These are phyloP conservation scores for Achlya hypogyna DNA, from an alignment of 352 stramenopile species.

Conservation along the genomic window DNA sequence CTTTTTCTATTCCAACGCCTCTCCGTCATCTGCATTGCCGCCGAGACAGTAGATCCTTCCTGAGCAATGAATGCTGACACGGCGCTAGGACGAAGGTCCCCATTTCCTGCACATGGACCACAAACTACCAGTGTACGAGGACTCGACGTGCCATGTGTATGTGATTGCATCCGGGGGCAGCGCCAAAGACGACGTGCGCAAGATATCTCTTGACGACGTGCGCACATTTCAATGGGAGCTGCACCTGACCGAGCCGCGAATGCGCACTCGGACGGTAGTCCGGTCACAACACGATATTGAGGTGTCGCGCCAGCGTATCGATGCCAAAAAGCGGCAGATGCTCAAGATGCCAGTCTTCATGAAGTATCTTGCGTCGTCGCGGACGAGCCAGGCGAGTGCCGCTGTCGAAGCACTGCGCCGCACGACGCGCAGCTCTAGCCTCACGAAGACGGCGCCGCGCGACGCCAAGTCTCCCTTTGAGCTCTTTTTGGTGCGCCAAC, in stretches of 20 bases:
- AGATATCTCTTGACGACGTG: conserved; percentile 59
- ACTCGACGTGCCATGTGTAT: conserved; percentile 71
- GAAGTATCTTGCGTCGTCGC: conserved; percentile 20
- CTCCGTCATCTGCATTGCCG: background rate
- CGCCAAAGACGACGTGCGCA: conserved; percentile 40
- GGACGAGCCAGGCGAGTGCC: conserved; percentile 1
- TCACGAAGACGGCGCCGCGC: background rate
- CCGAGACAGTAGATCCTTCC: background rate
- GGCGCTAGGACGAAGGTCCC: conserved; percentile 29
- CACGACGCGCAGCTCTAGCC: background rate
- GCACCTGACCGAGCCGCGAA: conserved; percentile 34
- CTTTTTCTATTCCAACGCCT: conserved; percentile 54
- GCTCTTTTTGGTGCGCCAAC: background rate
- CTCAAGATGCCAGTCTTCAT: conserved; percentile 41
- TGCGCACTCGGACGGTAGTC: conserved; percentile 23
- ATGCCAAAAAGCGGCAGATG: conserved; percentile 29
- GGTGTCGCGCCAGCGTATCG: conserved; percentile 30
- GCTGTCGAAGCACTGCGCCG: background rate
- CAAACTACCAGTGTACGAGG: conserved; percentile 51
- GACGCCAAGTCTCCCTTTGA: background rate
- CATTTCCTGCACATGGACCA: conserved; percentile 68
- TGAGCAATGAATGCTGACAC: background rate
- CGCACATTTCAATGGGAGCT: conserved; percentile 54
- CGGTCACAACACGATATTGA: conserved; percentile 46
- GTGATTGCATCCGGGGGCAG: conserved; percentile 45